Base-by-base conservation (phyloP, 768 basidiomycete genomes). In the Suillus clintonianus region DNA sequence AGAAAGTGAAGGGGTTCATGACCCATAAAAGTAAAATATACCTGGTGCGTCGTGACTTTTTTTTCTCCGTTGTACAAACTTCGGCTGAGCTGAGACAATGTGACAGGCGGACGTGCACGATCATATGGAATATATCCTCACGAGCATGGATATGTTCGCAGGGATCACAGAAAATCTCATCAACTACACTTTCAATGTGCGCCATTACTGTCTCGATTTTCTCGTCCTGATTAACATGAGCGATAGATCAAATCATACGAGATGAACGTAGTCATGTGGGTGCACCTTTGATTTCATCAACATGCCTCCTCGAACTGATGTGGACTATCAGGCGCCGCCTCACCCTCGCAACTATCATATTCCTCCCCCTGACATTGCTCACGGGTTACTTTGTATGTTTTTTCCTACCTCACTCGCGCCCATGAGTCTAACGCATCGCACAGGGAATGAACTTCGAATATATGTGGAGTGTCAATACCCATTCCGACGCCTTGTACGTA, bases 211-310 rank as follows among this genome's bases (percentile, higher is more conserved):
- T 30, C 43, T 37, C 37, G 5, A 2, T 5, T 15, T 55, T 3
- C 11, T n/a, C 19, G 17, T 42, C 22, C 10, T 37, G 36, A 34
- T 60, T 30, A n/a, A 22, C 5, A 8, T 22, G 13, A 24, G 30
- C 41, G 32, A 15, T 69, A 90, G 89, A 83, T 89, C 77, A 83
- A 87, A 17, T 87, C 89, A 13, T 88, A 90, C 71, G 85, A 90
- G 67, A 90, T 87, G 88, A 91, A 91, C 70, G 80, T 87, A 72
- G 85, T 87, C 55, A 91, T 92, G 89, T 85, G 69, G 45, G 81
- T 72, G n/a, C 48, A 41, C 37, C 10, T 64, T 57, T 54, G 24
- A 37, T 36, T 51, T 50, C 54, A 17, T 19, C 8, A 11, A 11
- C 43, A 50, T 67, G 62, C 34, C 61, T 41, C 19, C n/a, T n/a